These are phyloP conservation scores for Crepidotus sp. DNA, from an alignment of 1,284 basidiomycete species.

Conservation along the genomic window DNA sequence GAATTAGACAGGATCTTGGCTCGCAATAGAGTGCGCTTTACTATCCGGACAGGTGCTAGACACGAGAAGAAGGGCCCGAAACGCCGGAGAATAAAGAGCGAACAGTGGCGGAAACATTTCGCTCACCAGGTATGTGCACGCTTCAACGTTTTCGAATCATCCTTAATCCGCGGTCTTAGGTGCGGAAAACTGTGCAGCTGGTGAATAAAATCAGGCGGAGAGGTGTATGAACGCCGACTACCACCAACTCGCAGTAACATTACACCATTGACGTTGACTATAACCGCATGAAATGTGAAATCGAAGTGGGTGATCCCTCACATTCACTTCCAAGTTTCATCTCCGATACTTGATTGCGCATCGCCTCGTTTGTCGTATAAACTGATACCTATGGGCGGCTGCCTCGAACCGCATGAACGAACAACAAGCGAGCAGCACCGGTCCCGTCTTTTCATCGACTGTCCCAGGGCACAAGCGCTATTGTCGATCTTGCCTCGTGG, in stretches of 20 bases:
- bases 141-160: conserved; percentile 8
- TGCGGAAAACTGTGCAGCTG: conserved; percentile 51
- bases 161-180: conserved; percentile 32
- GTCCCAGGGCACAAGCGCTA: background rate
- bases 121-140: conserved; percentile 50
- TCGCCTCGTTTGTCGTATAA: background rate
- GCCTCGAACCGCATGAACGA: background rate
- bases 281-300: conserved; percentile 9
- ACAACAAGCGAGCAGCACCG: background rate
- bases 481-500: conserved; percentile 18
- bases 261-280: conserved; percentile 7
- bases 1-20: conserved; percentile 44
- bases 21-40: conserved; percentile 47
- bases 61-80: conserved; percentile 70
- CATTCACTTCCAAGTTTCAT: conserved; percentile 9
- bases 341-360: conserved; percentile 4
- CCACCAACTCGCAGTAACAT: background rate
- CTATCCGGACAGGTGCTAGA: conserved; percentile 42
- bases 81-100: conserved; percentile 51
- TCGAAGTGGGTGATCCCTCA: conserved; percentile 16
- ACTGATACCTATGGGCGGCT: background rate
- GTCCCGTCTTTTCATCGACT: background rate
- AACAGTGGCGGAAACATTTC: conserved; percentile 61
- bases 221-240: conserved; percentile 31
- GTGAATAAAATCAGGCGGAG: conserved; percentile 47